Conservation (phyloP, 805 yeast genomes). For the Ogataea degrootiae region DNA sequence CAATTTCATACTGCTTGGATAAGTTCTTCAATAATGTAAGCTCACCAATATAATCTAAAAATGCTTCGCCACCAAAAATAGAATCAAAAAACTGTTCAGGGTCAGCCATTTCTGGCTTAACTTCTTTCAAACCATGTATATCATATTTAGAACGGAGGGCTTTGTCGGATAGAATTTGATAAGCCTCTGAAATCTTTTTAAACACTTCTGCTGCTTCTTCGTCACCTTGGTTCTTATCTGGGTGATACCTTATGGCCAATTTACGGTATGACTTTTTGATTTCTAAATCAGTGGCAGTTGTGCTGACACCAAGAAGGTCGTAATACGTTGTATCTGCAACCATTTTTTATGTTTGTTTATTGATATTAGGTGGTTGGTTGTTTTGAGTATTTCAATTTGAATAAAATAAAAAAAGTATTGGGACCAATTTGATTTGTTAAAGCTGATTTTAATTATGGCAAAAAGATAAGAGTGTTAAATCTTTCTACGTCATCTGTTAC, state of each 20-base stretch:
- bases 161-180: slow-evolving; percentile 74
- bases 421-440: no score
- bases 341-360: slow-evolving; percentile 36
- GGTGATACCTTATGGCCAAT: slow-evolving; percentile 85
- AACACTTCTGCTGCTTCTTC: slow-evolving; percentile 84
- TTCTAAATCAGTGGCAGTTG: slow-evolving; percentile 71
- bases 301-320: slow-evolving; percentile 65
- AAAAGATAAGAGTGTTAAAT: no score
- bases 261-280: slow-evolving; percentile 92
- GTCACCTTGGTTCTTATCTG: slow-evolving; percentile 95
- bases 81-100: slow-evolving; percentile 79
- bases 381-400: background rate
- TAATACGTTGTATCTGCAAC: slow-evolving; percentile 85
- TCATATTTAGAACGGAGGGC: slow-evolving; percentile 71
- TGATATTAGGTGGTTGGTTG: background rate
- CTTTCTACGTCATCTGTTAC: background rate
- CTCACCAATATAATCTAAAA: slow-evolving; percentile 76
- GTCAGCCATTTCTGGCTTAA: slow-evolving; percentile 67
- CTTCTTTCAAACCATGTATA: slow-evolving; percentile 54
- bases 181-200: slow-evolving; percentile 70
- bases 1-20: slow-evolving; percentile 48
- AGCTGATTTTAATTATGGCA: no score
- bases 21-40: slow-evolving; percentile 62
- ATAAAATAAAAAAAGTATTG: background rate
- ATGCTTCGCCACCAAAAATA: slow-evolving; percentile 83